Evolutionary conservation across 2,329 filamentous ascomycete species (phyloP).

Genomic region (Graphilbum ipis-grandicollis): DNA sequence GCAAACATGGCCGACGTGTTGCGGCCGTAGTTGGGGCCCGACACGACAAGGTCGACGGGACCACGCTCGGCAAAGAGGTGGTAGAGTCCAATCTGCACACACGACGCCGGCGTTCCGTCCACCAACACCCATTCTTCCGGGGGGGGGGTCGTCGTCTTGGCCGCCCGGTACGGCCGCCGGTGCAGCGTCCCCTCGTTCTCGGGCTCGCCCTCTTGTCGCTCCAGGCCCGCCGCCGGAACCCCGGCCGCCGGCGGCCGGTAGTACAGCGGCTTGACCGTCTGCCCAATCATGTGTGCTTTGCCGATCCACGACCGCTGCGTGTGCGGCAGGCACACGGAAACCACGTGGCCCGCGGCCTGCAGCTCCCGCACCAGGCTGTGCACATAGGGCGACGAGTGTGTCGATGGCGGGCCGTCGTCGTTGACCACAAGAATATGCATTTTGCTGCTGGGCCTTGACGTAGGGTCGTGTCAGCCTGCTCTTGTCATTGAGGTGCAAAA

Average conservation of each 20-base stretch:
- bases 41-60: slow-evolving; percentile 59
- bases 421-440: slow-evolving; percentile 56
- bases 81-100: slow-evolving; percentile 66
- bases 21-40: slow-evolving; percentile 67
- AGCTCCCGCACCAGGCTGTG: slow-evolving; percentile 56
- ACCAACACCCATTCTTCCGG: slow-evolving; percentile 64
- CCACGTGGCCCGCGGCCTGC: slow-evolving; percentile 60
- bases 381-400: slow-evolving; percentile 64
- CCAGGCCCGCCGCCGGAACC: slow-evolving; percentile 18
- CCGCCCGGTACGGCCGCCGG: slow-evolving; percentile 26
- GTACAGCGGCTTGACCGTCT: slow-evolving; percentile 69
- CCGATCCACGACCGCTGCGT: slow-evolving; percentile 95
- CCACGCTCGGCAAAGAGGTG: slow-evolving; percentile 61
- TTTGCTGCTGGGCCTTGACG: too few species aligned
- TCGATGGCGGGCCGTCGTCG: slow-evolving; percentile 66
- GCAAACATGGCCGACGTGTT: slow-evolving; percentile 71
- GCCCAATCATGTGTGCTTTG: slow-evolving; percentile 90
- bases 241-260: slow-evolving; percentile 41
- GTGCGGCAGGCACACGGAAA: slow-evolving; percentile 82
- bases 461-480: too few species aligned
- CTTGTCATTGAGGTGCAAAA: too few species aligned
- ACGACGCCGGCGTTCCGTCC: slow-evolving; percentile 65
- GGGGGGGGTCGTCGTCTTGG: slow-evolving; percentile 24
- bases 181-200: slow-evolving; percentile 47
- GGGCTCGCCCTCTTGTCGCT: slow-evolving; percentile 20